Conservation (phyloP, 176 grass and related monocot genomes). For the Poa annua region DNA sequence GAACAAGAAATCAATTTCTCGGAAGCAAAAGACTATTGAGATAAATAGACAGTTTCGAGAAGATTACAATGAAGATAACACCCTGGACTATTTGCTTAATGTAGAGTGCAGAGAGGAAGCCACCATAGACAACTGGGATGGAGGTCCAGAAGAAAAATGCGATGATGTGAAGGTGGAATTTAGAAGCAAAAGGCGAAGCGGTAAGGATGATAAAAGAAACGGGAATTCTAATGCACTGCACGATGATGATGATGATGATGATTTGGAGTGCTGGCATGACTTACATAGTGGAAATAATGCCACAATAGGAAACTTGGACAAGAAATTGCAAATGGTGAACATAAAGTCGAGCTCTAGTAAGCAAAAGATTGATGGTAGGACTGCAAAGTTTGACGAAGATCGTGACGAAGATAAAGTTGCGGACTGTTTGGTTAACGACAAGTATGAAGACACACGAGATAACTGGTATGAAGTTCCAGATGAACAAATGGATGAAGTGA, state of each 20-base stretch:
- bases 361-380: constrained; percentile 40
- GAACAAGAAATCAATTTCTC: constrained; percentile 42
- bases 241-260: constrained; percentile 31
- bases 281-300: constrained; percentile 49
- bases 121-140: constrained; percentile 34
- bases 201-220: constrained; percentile 48
- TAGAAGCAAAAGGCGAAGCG: constrained; percentile 40
- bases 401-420: not conserved
- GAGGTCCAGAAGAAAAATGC: constrained; percentile 43
- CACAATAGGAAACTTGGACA: constrained; percentile 33
- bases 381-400: constrained; percentile 36
- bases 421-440: constrained; percentile 29
- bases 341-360: constrained; percentile 49
- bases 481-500: constrained; percentile 43
- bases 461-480: constrained; percentile 41
- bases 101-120: constrained; percentile 42
- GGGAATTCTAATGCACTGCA: constrained; percentile 34
- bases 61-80: constrained; percentile 29
- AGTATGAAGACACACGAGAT: constrained; percentile 39
- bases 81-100: constrained; percentile 19
- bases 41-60: constrained; percentile 45
- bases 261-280: constrained; percentile 33
- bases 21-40: constrained; percentile 46
- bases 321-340: constrained; percentile 44
- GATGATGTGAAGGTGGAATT: constrained; percentile 53